Evolutionary conservation across 75 land plant species (phyloP).

Genomic region (Ceratopteris richardii): DNA sequence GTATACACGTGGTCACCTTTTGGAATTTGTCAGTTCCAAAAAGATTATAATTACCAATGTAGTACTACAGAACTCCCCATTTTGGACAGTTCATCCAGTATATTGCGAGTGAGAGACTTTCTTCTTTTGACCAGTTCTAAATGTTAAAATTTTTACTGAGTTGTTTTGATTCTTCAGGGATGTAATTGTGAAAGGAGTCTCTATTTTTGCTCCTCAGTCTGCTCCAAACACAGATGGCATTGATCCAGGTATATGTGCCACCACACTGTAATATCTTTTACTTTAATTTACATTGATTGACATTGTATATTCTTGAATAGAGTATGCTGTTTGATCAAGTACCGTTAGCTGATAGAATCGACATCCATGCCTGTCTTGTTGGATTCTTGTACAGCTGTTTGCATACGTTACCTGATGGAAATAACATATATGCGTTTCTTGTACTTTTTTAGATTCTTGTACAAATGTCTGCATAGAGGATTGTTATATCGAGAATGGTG

Average conservation of each 20-base stretch:
- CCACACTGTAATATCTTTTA: too few species aligned
- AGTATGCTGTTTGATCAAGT: too few species aligned
- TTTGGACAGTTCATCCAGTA: slow-evolving; percentile 94
- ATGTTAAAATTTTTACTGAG: too few species aligned
- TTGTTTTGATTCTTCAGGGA: too few species aligned
- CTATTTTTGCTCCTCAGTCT: slow-evolving; percentile 58
- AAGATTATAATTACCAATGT: slow-evolving; percentile 69
- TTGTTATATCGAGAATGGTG: slow-evolving; percentile 63
- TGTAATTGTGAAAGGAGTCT: slow-evolving; percentile 43
- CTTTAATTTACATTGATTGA: too few species aligned
- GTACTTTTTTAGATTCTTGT: slow-evolving; percentile 64
- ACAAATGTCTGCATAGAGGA: slow-evolving; percentile 66
- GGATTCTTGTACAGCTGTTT: too few species aligned
- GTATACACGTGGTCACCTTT: slow-evolving; percentile 79
- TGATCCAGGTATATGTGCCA: slow-evolving; percentile 80
- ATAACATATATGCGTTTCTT: too few species aligned
- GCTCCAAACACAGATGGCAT: slow-evolving; percentile 81
- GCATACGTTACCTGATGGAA: too few species aligned
- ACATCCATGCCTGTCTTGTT: too few species aligned
- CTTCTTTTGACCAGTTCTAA: too few species aligned
- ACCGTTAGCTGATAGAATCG: too few species aligned
- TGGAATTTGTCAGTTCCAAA: slow-evolving; percentile 84
- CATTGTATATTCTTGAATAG: too few species aligned
- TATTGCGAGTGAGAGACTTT: slow-evolving; percentile 76
- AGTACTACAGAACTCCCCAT: slow-evolving; percentile 85